Evolutionary conservation across 495 filamentous ascomycete species (phyloP).

Genomic region (Penicillium coffeae): DNA sequence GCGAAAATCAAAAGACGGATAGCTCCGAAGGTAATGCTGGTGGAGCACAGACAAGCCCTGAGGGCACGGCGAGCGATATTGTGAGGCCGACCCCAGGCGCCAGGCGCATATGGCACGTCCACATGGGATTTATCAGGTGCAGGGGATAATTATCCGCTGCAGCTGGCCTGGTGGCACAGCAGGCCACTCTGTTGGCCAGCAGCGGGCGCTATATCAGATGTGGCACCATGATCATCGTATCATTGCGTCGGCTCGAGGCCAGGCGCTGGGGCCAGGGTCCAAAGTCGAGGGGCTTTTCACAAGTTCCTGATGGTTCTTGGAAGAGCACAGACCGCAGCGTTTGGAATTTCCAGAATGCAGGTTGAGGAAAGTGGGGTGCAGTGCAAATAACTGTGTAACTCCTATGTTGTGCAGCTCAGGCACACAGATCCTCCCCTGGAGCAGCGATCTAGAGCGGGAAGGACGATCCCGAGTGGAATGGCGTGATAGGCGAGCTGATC

Average conservation of each 20-base stretch:
- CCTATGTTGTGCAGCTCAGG: constrained; percentile 16
- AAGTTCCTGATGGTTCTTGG: background rate
- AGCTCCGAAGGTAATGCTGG: constrained; percentile 6
- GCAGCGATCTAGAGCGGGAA: constrained; percentile 16
- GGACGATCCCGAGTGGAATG: constrained; percentile 24
- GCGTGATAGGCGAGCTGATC: constrained; percentile 20
- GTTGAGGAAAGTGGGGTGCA: constrained; percentile 2
- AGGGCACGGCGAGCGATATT: background rate
- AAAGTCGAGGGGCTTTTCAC: background rate
- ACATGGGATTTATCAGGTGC: constrained; percentile 6
- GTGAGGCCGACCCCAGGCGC: background rate
- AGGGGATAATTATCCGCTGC: background rate
- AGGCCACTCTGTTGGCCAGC: too few relatives aligned
- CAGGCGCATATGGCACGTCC: constrained; percentile 5
- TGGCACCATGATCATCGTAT: background rate
- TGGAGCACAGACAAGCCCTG: background rate
- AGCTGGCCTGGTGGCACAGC: background rate
- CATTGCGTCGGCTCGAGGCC: background rate
- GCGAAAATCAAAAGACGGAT: constrained; percentile 2
- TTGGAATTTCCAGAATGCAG: background rate
- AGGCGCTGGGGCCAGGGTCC: background rate
- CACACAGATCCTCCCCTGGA: constrained; percentile 12
- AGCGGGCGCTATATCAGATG: background rate
- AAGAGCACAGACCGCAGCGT: background rate
- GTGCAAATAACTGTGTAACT: constrained; percentile 13